Percentiles rank a stretch among this genome's conserved stretches.
These are phyloP conservation scores for Polychaeton citri DNA, from an alignment of 2,329 filamentous ascomycete species.

Conservation along the genomic window DNA sequence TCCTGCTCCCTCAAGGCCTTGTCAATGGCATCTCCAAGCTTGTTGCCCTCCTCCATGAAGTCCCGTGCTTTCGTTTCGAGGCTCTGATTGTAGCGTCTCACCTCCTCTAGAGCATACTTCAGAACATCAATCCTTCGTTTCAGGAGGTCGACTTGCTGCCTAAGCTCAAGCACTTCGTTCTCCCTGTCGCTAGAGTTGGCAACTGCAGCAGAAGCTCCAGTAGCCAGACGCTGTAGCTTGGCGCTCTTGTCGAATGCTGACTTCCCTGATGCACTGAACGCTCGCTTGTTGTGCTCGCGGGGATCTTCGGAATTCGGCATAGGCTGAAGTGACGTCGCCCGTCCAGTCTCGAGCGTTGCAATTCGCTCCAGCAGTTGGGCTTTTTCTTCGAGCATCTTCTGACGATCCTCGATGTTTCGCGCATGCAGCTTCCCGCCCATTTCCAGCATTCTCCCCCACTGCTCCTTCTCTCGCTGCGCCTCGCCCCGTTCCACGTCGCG, in stretches of 20 bases:
- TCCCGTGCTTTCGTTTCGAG: constrained; percentile 4
- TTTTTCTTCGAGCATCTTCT: constrained; percentile 28
- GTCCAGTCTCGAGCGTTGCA: neutral
- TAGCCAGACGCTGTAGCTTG: neutral
- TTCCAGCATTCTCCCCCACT: constrained; percentile 39
- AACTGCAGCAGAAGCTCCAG: neutral
- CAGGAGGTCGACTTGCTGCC: neutral
- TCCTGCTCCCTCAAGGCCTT: constrained; percentile 5
- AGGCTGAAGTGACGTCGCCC: neutral
- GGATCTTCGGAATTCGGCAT: neutral
- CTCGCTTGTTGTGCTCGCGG: neutral
- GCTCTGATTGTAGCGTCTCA: constrained; percentile 4
- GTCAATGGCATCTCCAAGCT: constrained; percentile 3
- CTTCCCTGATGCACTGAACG: too few relatives aligned
- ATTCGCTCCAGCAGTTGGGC: constrained; percentile 13
- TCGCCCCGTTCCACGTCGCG: constrained; percentile 34
- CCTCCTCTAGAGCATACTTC: constrained; percentile 5
- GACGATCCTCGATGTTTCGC: constrained; percentile 29
- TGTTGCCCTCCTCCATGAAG: constrained; percentile 4
- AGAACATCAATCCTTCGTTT: constrained; percentile 4
- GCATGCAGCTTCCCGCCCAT: constrained; percentile 34
- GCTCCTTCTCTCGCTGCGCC: constrained; percentile 30
- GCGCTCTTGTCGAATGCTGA: neutral
- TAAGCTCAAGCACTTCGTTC: neutral
- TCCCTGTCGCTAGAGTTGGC: neutral